Base-by-base conservation (phyloP, 2,329 filamentous ascomycete species). In the Ascochyta clinopodiicola region DNA sequence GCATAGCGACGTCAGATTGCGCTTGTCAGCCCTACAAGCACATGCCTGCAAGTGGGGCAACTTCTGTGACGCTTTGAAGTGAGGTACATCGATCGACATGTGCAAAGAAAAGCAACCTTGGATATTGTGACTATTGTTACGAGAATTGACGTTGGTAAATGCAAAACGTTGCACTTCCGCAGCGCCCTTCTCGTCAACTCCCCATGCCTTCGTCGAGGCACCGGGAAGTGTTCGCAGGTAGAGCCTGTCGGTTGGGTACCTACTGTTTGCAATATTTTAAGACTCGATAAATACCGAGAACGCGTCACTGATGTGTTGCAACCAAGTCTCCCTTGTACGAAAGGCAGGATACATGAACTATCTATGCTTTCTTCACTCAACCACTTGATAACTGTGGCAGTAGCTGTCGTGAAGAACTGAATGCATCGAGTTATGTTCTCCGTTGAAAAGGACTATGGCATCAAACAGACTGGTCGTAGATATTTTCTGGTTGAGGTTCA, bases 261-360 rank as follows among this genome's bases (percentile, higher is more conserved):
- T 9, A 8, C 1, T 24, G 5, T 1, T 12, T 47, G 21, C 2
- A 7, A 12, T 9, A 6, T 8, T 4, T 27, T 49, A 45, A 25
- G 56, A 51, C 48, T 58, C 48, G 10, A 37, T 22, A 4, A 38
- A 36, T 4, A 38, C 17, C 17, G 57, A 57, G 40, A 66, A 67
- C 15, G 63, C 31, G n/a, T 59, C 57, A 22, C 65, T 56, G 13
- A 73, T 68, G 40, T 65, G 60, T 53, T 60, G 49, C 25, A 71
- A 50, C 70, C 70, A 73, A 15, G 31, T 36, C 6, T 62, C 61
- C 22, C 63, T 65, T 22, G 63, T 67, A 19, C 67, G 61, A 32
- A 62, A 70, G 13, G 43, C 61, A 24, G 69, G 67, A 48, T 71
- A 67, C 58, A 73, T 61, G 13, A 71, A 44, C 25, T 60, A 65